Percentiles rank a stretch among this genome's conserved stretches.
These are phyloP conservation scores for Theobroma cacao DNA, from an alignment of 345 rosid genomes.

Conservation along the genomic window DNA sequence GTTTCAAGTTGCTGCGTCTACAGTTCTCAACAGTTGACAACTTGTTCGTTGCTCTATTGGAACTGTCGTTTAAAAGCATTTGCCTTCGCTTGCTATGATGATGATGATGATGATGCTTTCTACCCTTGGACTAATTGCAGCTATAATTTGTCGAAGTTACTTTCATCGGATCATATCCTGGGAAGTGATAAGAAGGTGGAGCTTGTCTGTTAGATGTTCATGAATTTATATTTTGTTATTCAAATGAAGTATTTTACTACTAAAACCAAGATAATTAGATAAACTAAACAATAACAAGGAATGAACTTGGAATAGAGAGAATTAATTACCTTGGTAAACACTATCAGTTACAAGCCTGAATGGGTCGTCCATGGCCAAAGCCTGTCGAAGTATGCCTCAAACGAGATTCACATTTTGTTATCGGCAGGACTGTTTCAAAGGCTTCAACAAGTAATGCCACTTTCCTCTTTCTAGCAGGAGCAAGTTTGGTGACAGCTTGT, in stretches of 20 bases:
- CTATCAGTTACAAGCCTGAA: conserved; percentile 71
- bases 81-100: neutral
- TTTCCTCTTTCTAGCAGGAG: conserved; percentile 73
- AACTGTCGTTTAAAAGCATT: neutral
- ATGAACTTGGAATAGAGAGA: neutral
- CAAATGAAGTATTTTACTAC: neutral
- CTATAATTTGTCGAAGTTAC: neutral
- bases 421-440: conserved; percentile 75
- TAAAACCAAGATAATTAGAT: neutral
- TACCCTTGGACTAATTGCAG: neutral
- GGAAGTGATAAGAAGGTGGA: neutral
- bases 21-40: neutral
- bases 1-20: neutral
- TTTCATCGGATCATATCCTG: neutral
- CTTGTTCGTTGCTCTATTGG: neutral
- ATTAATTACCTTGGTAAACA: conserved; percentile 19
- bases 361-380: conserved; percentile 46
- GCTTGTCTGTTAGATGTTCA: neutral
- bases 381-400: conserved; percentile 35
- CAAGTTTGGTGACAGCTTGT: conserved; percentile 71
- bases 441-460: conserved; percentile 95
- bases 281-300: neutral
- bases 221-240: neutral
- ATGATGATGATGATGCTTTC: neutral
- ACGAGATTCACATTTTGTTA: conserved; percentile 37